A percentile compares a stretch with the other conserved stretches of the same genome.
Evolutionary conservation across 2,329 filamentous ascomycete species (phyloP).

Genomic region (Boeremia exigua): DNA sequence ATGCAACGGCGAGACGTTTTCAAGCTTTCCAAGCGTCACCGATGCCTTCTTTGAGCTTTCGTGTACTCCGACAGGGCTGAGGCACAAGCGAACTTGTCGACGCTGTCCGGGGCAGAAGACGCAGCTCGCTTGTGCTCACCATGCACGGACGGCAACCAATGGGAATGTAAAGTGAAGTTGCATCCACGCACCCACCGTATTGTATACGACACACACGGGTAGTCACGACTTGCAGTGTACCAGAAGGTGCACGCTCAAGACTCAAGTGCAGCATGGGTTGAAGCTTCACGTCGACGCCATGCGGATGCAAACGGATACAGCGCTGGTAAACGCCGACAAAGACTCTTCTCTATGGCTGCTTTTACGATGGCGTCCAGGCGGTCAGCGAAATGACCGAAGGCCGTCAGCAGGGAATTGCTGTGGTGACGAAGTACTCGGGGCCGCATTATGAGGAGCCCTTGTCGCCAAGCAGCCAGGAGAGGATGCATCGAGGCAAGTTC

Average conservation of each 20-base stretch:
- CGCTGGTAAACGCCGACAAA: background rate
- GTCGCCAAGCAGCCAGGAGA: conserved; percentile 13
- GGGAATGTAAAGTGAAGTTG: background rate
- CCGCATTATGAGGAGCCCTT: conserved; percentile 14
- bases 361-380: background rate
- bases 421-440: conserved; percentile 16
- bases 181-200: too few species aligned
- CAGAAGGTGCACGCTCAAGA: background rate
- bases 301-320: conserved; percentile 5
- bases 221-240: background rate
- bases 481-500: conserved; percentile 16
- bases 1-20: background rate
- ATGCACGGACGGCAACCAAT: conserved; percentile 5
- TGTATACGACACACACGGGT: background rate
- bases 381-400: conserved; percentile 8
- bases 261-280: background rate
- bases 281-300: background rate
- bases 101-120: background rate
- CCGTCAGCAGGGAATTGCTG: conserved; percentile 12
- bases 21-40: conserved; percentile 16
- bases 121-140: conserved; percentile 11
- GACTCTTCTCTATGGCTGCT: background rate
- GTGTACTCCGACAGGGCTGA: background rate
- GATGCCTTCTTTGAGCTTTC: background rate
- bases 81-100: background rate